Evolutionary conservation across 148 eudicot species (phyloP), one percentile per base, ranked within the genome.

Genomic region (Chenopodium album): DNA sequence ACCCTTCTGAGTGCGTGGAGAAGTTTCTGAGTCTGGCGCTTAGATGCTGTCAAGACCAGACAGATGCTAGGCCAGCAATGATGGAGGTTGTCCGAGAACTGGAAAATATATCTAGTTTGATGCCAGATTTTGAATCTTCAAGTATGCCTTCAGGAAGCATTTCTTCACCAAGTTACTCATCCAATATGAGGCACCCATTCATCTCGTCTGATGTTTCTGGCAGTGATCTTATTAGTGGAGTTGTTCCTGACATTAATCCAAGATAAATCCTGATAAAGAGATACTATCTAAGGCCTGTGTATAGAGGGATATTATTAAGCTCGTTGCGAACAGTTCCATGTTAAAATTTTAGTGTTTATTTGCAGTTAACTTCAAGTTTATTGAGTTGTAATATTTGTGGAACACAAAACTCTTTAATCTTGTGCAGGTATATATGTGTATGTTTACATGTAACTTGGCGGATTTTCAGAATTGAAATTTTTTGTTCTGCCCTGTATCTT

Each of bases 1-100:
- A 90, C 64, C 91, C 92, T 13, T 77, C 92, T 4, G 97, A 92
- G 52, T 84, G 89, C n/a, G 73, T 77, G 31, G 71, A 63, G 32
- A 70, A 63, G 62, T 82, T 82, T 79, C 13, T 82, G 76, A 60
- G 11, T n/a, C 69, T 82, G 37, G 84, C 84, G 7, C 80, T 82
- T 3, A 69, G 71, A 50, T 82, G 84, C 20, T 75, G 76, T 66
- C 80, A 82, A 44, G 84, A 82, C 3, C 76, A 82, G 23, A 82
- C 78, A 41, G 79, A 68, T 31, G 84, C 76, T 56, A 75, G 84
- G 73, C 79, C 84, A 14, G 56, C 60, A 0, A 82, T 82, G 84
- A 64, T 59, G 80, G 84, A 82, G 29, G 56, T 77, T 5, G 84
- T 82, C 22, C 71, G 84, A 52, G 84, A 82, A 66, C 47, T 82